These are phyloP conservation scores for Tylopilus vinaceipallidus DNA, from an alignment of 768 basidiomycete species.

Conservation along the genomic window DNA sequence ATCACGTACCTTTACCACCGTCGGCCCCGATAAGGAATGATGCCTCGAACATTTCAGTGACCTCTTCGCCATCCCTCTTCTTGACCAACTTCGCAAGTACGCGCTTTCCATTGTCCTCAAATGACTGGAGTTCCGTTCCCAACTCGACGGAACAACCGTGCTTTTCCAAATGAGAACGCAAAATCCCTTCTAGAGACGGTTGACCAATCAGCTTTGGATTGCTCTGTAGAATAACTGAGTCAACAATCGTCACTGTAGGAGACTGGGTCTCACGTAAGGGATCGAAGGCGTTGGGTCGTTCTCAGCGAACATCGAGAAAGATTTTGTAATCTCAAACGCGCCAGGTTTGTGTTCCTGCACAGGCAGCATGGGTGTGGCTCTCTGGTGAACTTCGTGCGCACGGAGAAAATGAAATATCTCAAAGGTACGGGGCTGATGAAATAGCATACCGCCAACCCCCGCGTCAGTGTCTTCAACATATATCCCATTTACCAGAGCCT, in stretches of 20 bases:
- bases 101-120: conserved; percentile 36
- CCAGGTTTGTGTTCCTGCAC: conserved; percentile 35
- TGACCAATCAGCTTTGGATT: conserved; percentile 23
- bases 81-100: conserved; percentile 38
- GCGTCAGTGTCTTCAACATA: neutral
- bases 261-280: conserved; percentile 29
- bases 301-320: neutral
- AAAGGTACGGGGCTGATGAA: conserved; percentile 33
- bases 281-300: conserved; percentile 22
- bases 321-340: conserved; percentile 14
- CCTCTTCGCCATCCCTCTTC: conserved; percentile 20
- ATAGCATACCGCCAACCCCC: neutral
- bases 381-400: conserved; percentile 35
- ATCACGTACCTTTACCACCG: conserved; percentile 32
- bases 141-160: conserved; percentile 36
- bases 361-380: conserved; percentile 24
- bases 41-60: conserved; percentile 24
- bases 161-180: conserved; percentile 17
- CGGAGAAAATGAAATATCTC: conserved; percentile 44
- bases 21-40: conserved; percentile 42
- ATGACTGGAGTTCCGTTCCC: conserved; percentile 43
- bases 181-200: conserved; percentile 27
- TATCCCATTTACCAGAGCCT: neutral
- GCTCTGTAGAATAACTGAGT: neutral
- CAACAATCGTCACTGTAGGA: neutral